Percentiles rank a stretch among this genome's conserved stretches.
Evolutionary conservation across 2,329 filamentous ascomycete species (phyloP).

Genomic region (Fusarium sp.): DNA sequence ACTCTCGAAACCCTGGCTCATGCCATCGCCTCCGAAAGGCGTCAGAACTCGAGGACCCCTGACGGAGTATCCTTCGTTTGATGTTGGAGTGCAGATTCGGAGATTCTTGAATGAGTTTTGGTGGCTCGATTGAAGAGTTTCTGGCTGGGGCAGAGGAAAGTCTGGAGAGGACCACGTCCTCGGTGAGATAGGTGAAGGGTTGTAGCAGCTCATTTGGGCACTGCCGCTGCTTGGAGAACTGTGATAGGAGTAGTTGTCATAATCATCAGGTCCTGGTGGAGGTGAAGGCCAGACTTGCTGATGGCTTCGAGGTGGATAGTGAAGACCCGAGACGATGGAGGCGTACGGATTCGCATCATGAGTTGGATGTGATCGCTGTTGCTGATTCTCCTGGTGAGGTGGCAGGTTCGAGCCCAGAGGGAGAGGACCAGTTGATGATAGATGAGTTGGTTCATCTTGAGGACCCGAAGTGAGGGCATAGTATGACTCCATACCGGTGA

Average conservation of each 20-base stretch:
- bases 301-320: constrained; percentile 40
- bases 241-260: constrained; percentile 54
- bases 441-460: constrained; percentile 40
- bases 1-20: constrained; percentile 32
- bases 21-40: constrained; percentile 31
- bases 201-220: constrained; percentile 45
- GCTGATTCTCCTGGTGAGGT: constrained; percentile 34
- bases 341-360: constrained; percentile 41
- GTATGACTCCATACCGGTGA: constrained; percentile 45
- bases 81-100: constrained; percentile 46
- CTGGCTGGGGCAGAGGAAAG: constrained; percentile 36
- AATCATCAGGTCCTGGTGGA: constrained; percentile 53
- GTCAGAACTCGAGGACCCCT: constrained; percentile 37
- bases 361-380: constrained; percentile 31
- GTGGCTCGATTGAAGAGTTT: constrained; percentile 34
- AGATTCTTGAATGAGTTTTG: constrained; percentile 41
- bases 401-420: constrained; percentile 35
- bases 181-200: constrained; percentile 51
- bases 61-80: constrained; percentile 36
- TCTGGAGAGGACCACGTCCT: constrained; percentile 52
- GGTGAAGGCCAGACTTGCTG: constrained; percentile 54
- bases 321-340: constrained; percentile 42
- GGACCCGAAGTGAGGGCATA: constrained; percentile 42
- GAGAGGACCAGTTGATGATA: constrained; percentile 43
- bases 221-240: constrained; percentile 49